Evolutionary conservation across 1,284 basidiomycete species (phyloP).

Genomic region (Tilletia setariae): DNA sequence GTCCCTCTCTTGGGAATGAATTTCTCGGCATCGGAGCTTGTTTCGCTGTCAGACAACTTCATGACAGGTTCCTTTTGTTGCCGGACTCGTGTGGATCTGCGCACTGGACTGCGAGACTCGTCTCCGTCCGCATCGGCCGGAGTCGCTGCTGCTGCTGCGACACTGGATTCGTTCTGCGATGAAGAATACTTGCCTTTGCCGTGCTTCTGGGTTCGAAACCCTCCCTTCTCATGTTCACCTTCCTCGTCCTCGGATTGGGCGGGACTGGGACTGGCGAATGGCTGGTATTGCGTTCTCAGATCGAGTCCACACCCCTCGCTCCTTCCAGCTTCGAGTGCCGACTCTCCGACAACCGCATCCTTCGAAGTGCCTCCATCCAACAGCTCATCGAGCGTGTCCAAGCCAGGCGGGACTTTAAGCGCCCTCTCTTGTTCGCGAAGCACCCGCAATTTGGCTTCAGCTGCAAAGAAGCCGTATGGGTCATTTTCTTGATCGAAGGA

Average conservation of each 20-base stretch:
- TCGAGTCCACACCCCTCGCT: background rate
- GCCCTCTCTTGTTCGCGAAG: background rate
- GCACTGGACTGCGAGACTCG: constrained; percentile 4
- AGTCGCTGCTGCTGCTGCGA: background rate
- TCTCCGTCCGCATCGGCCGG: background rate
- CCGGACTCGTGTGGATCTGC: background rate
- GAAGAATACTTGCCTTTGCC: background rate
- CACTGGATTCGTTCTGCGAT: background rate
- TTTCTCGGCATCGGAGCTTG: background rate
- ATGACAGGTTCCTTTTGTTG: background rate
- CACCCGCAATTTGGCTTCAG: constrained; percentile 5
- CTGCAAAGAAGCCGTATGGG: constrained; percentile 9
- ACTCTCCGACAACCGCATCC: background rate
- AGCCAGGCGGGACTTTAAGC: background rate
- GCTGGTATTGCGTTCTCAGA: background rate
- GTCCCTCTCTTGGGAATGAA: background rate
- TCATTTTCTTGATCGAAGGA: background rate
- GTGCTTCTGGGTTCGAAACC: background rate
- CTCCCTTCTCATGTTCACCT: background rate
- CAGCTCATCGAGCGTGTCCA: background rate
- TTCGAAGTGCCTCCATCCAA: background rate
- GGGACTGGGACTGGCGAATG: background rate
- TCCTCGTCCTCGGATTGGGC: background rate
- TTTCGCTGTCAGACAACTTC: background rate
- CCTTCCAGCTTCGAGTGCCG: background rate